Evolutionary conservation across 306 rosid species (phyloP).

Genomic region (Vigna reflexopilosa): DNA sequence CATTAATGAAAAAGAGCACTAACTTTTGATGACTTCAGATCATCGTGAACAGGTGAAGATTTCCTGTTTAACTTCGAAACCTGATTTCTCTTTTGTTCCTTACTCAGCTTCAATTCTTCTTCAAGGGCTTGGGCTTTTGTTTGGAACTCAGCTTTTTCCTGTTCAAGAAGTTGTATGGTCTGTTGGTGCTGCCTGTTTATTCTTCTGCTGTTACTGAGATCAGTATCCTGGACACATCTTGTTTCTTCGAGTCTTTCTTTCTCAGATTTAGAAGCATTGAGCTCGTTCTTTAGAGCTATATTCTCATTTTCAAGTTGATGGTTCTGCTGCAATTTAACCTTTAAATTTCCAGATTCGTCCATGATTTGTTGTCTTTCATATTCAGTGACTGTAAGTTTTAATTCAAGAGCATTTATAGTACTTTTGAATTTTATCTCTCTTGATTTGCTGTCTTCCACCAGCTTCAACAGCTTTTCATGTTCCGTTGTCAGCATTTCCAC

Average conservation of each 20-base stretch:
- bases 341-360: constrained; percentile 52
- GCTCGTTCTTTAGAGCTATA: constrained; percentile 55
- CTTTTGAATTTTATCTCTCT: constrained; percentile 53
- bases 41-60: constrained; percentile 57
- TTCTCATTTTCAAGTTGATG: constrained; percentile 52
- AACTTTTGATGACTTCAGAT: constrained; percentile 64
- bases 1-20: constrained; percentile 46
- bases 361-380: constrained; percentile 52
- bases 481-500: constrained; percentile 52
- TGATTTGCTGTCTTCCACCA: constrained; percentile 59
- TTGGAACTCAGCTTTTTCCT: constrained; percentile 52
- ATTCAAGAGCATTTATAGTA: constrained; percentile 51
- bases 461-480: constrained; percentile 53
- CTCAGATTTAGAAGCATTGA: constrained; percentile 49
- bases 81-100: constrained; percentile 59
- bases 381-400: constrained; percentile 59
- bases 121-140: constrained; percentile 56
- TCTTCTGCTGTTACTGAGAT: constrained; percentile 53
- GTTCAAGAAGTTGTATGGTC: constrained; percentile 60
- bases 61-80: constrained; percentile 49
- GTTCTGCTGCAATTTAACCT: constrained; percentile 55
- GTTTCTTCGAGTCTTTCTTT: constrained; percentile 61
- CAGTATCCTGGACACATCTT: constrained; percentile 42
- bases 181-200: constrained; percentile 53
- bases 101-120: constrained; percentile 55